phyloP scores from a whole-genome alignment of 2,329 filamentous ascomycete species.

The Alternaria sp. region DNA sequence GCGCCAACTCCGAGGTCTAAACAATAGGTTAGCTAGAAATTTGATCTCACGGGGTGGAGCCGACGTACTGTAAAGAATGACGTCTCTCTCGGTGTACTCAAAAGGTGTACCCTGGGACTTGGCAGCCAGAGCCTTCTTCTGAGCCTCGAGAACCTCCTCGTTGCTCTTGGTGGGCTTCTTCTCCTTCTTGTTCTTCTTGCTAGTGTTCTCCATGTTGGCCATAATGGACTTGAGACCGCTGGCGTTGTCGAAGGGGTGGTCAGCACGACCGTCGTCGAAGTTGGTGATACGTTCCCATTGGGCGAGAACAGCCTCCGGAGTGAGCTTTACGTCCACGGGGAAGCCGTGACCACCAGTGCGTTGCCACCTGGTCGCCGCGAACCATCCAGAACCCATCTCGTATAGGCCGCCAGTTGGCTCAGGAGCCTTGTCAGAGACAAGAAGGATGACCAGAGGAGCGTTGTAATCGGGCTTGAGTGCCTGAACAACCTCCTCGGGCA shows the following conservation, averaged over 20 bases:
- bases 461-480: constrained; percentile 99
- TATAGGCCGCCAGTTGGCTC: constrained; percentile 87
- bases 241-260: constrained; percentile 81
- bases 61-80: constrained; percentile 80
- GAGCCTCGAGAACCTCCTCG: constrained; percentile 75
- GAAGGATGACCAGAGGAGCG: constrained; percentile 86
- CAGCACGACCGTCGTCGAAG: constrained; percentile 87
- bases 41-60: not conserved
- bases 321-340: constrained; percentile 79
- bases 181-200: constrained; percentile 52
- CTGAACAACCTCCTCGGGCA: constrained; percentile 97
- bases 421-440: constrained; percentile 87
- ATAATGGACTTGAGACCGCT: constrained; percentile 81
- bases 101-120: constrained; percentile 79
- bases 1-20: constrained; percentile 84
- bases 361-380: constrained; percentile 92
- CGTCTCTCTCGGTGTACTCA: constrained; percentile 83
- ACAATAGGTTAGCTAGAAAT: constrained; percentile 28
- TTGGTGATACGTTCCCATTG: constrained; percentile 72
- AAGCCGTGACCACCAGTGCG: constrained; percentile 88
- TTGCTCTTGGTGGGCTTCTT: constrained; percentile 62
- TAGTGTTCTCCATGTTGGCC: constrained; percentile 85
- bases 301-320: constrained; percentile 82
- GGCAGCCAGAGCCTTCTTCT: constrained; percentile 76
- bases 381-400: constrained; percentile 95